Conservation (phyloP, 2,329 filamentous ascomycete genomes). For the Talaromyces sp. region DNA sequence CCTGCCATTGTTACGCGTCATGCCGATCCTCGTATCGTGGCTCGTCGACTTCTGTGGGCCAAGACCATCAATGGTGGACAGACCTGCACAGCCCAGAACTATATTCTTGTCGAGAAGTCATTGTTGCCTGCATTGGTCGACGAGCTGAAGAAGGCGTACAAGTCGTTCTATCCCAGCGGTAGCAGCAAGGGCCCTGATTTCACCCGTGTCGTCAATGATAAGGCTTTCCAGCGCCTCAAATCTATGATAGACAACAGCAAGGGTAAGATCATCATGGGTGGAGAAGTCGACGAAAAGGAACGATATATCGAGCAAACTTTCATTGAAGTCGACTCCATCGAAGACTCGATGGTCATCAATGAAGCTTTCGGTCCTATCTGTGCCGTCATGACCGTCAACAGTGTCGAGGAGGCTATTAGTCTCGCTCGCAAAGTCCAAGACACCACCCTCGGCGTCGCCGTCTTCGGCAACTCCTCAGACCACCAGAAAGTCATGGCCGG, state of each 20-base stretch:
- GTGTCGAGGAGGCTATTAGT: conserved; percentile 79
- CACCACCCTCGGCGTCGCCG: conserved; percentile 79
- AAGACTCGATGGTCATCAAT: conserved; percentile 74
- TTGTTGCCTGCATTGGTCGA: conserved; percentile 69
- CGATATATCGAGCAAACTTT: conserved; percentile 89
- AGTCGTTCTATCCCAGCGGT: conserved; percentile 80
- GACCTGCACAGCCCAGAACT: conserved; percentile 90
- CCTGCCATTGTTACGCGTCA: conserved; percentile 87
- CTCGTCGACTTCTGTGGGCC: conserved; percentile 80
- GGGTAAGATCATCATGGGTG: conserved; percentile 84
- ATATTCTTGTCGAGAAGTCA: conserved; percentile 75
- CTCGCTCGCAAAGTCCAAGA: conserved; percentile 76
- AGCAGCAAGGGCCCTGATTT: conserved; percentile 75
- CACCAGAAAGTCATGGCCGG: conserved; percentile 65
- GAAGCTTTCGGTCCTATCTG: conserved; percentile 95
- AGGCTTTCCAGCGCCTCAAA: conserved; percentile 79
- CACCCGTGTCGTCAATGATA: conserved; percentile 73
- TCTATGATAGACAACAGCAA: conserved; percentile 80
- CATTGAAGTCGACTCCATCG: conserved; percentile 71
- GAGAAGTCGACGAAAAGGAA: conserved; percentile 72
- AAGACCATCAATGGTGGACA: conserved; percentile 87
- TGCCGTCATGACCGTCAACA: conserved; percentile 71
- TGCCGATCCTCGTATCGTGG: conserved; percentile 74
- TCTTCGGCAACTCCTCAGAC: conserved; percentile 79
- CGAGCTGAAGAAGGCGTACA: conserved; percentile 67